A percentile compares a stretch with the other conserved stretches of the same genome.
Evolutionary conservation across 768 basidiomycete species (phyloP).

Genomic region (Mrakia gelida): DNA sequence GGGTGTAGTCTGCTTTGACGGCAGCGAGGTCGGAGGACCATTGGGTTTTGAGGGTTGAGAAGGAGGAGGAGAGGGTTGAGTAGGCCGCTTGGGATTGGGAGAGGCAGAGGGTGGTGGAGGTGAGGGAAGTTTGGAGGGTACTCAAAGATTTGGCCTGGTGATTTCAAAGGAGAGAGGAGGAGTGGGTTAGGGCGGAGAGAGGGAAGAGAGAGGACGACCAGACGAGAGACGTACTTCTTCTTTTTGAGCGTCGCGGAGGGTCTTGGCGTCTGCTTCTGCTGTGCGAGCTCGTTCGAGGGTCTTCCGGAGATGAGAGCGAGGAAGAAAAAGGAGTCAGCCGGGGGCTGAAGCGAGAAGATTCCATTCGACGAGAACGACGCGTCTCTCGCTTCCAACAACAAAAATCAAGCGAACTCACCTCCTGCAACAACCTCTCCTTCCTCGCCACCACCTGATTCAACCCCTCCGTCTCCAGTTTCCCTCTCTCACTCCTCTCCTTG

Average conservation of each 20-base stretch:
- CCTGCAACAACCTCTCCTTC: constrained; percentile 8
- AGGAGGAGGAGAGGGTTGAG: not conserved
- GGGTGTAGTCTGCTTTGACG: not conserved
- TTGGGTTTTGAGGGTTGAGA: not conserved
- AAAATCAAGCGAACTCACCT: not conserved
- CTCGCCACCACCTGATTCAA: not conserved
- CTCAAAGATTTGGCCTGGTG: constrained; percentile 7
- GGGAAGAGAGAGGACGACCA: not conserved
- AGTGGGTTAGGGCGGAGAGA: not conserved
- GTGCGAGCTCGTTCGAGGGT: not conserved
- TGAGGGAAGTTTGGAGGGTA: not conserved
- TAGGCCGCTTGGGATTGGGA: not conserved
- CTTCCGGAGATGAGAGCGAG: too few relatives aligned
- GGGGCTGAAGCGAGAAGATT: too few relatives aligned
- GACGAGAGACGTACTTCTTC: not conserved
- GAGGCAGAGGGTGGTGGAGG: not conserved
- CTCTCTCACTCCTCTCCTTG: not conserved
- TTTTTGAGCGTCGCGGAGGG: not conserved
- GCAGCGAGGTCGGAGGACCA: not conserved
- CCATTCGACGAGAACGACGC: too few relatives aligned
- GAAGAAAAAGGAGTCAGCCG: too few relatives aligned
- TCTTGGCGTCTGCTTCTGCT: constrained; percentile 2
- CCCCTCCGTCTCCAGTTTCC: not conserved
- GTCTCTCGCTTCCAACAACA: not conserved
- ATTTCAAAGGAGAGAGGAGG: not conserved